Percentiles rank a stretch among this genome's conserved stretches.
Conservation (phyloP, 352 stramenopile genomes). For the Labyrinthula sp. region DNA sequence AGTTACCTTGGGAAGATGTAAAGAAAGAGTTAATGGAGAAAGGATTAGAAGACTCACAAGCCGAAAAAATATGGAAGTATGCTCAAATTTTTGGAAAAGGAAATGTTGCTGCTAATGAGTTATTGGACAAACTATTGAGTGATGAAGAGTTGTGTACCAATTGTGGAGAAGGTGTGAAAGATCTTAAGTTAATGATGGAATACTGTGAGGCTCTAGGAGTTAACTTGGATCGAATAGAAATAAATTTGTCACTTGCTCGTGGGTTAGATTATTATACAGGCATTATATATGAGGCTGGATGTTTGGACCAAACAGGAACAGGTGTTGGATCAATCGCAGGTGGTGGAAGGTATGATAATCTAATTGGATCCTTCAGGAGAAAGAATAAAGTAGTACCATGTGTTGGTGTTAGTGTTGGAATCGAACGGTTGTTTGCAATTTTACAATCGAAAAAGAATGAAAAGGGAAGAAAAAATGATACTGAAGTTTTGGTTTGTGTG, state of each 20-base stretch:
- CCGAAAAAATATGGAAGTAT: conserved; percentile 64
- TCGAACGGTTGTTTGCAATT: conserved; percentile 94
- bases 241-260: conserved; percentile 84
- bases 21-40: conserved; percentile 58
- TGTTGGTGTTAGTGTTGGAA: conserved; percentile 89
- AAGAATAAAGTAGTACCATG: conserved; percentile 76
- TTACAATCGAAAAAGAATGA: conserved; percentile 48
- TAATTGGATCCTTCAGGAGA: conserved; percentile 62
- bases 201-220: conserved; percentile 90
- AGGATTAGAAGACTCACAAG: conserved; percentile 59
- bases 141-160: conserved; percentile 69
- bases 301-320: conserved; percentile 49
- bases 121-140: conserved; percentile 36
- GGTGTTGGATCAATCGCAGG: conserved; percentile 88
- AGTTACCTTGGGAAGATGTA: conserved; percentile 73
- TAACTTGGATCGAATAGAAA: conserved; percentile 59
- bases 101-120: conserved; percentile 18
- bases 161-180: conserved; percentile 59
- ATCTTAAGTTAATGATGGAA: conserved; percentile 78
- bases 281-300: conserved; percentile 95
- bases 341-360: conserved; percentile 88
- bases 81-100: conserved; percentile 45
- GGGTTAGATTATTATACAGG: conserved; percentile 97
- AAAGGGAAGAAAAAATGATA: not conserved
- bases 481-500: conserved; percentile 13